Evolutionary conservation across 192 early-diverging fungal species (phyloP).

Genomic region (Coemansia sp.): DNA sequence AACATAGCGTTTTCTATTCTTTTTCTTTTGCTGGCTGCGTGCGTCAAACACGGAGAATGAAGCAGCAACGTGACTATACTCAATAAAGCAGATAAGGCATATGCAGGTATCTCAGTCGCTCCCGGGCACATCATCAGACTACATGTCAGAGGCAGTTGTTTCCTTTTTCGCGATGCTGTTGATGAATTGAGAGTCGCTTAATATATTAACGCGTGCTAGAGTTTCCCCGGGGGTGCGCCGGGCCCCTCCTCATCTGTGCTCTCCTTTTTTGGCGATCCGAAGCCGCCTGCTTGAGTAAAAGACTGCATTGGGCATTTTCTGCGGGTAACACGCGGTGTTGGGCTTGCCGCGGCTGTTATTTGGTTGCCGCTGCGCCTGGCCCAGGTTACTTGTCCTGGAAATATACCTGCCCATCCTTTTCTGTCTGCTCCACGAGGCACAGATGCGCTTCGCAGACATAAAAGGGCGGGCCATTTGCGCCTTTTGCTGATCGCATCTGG

Average conservation of each 20-base stretch:
- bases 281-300: slow-evolving; percentile 16
- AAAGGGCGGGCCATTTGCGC: slow-evolving; percentile 4
- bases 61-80: slow-evolving; percentile 21
- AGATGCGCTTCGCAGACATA: slow-evolving; percentile 1
- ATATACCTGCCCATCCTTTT: background rate
- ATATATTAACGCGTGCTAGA: background rate
- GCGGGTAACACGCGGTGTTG: slow-evolving; percentile 17
- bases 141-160: background rate
- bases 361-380: slow-evolving; percentile 15
- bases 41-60: slow-evolving; percentile 5
- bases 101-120: slow-evolving; percentile 23
- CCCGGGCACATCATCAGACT: slow-evolving; percentile 18
- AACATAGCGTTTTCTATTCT: slow-evolving; percentile 14
- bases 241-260: background rate
- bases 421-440: slow-evolving; percentile 10
- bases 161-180: background rate
- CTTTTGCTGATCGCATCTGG: slow-evolving; percentile 13
- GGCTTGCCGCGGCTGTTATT: slow-evolving; percentile 15
- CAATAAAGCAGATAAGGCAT: slow-evolving; percentile 19
- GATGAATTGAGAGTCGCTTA: background rate
- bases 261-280: slow-evolving; percentile 18
- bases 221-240: background rate
- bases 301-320: slow-evolving; percentile 9
- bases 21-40: slow-evolving; percentile 4
- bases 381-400: slow-evolving; percentile 16